Conservation (phyloP, 345 rosid species). For the Eucalyptus erythrocorys region DNA sequence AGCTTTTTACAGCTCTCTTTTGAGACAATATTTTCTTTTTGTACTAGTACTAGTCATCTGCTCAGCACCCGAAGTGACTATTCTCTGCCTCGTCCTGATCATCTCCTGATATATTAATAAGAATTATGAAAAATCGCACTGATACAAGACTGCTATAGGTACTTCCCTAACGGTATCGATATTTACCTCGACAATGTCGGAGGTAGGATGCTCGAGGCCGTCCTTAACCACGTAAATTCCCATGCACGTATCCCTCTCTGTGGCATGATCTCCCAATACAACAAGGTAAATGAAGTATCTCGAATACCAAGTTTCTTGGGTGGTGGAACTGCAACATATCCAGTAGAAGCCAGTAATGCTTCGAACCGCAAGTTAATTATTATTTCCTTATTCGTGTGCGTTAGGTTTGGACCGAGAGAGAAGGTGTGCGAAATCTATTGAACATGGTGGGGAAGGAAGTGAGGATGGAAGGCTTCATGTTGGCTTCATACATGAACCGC, state of each 20-base stretch:
- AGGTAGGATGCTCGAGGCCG: constrained; percentile 47
- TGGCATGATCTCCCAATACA: constrained; percentile 47
- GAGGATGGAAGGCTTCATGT: constrained; percentile 30
- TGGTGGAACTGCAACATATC: not conserved
- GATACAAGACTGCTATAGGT: not conserved
- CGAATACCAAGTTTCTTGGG: not conserved
- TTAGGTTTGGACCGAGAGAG: constrained; percentile 33
- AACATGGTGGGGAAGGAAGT: constrained; percentile 38
- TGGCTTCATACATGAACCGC: constrained; percentile 12
- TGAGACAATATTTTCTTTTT: not conserved
- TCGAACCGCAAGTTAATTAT: not conserved
- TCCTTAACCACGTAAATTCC: constrained; percentile 29
- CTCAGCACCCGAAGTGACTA: too few species aligned
- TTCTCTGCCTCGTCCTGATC: not conserved
- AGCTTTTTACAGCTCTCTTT: not conserved
- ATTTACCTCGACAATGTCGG: constrained; percentile 42
- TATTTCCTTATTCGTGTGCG: not conserved
- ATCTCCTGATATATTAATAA: not conserved
- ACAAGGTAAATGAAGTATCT: constrained; percentile 8
- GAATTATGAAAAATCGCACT: not conserved
- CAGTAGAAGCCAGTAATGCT: not conserved
- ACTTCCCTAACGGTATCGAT: constrained; percentile 37
- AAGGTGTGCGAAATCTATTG: constrained; percentile 30
- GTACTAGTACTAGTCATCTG: not conserved
- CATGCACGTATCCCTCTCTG: constrained; percentile 20